Base-by-base conservation (phyloP, 1,284 basidiomycete species). In the Termitomyces sp. region DNA sequence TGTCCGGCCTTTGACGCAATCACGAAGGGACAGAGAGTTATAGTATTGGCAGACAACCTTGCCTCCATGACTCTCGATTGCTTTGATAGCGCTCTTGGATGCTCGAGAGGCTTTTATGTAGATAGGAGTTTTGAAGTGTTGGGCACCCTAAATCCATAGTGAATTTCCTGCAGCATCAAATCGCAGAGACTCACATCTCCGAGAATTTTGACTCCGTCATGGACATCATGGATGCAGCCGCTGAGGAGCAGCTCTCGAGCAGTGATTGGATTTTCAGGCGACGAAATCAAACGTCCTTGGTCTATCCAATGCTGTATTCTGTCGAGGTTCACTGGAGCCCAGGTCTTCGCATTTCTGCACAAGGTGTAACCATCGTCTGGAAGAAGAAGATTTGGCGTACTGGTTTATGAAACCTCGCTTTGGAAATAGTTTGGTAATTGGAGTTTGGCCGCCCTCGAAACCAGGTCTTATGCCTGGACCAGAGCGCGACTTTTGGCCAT, bases 381-480 rank as follows among this genome's bases (percentile, higher is more conserved):
- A 50, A 30, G 12, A 36, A 56, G 56, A 40, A 36, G 15, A 21
- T 6, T 41, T 12, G 39, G 79, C 91, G 67, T 65, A 95, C 94
- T 85, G 82, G 73, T 98, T 98, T 57, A 86, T 81, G 70, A 98
- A 99, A 44, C 96, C 96, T 46, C 86, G 82, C 77, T 99, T 99
- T 8, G 96, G 96, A 68, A 95, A 92, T 45, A 88, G 76, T 62
- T 94, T 87, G n/a, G 87, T 88, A 55, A 99, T 83, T 6, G 96
- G 92, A 21, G 94, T 98, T 71, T 98, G 96, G 61, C 96, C 96
- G 67, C 96, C 96, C 70, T 97, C 95, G 63, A 98, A 99, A 5
- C 88, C 86, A 30, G 84, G 78, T 61, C 81, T 84, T 26, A 93
- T 91, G n/a, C 94, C 92, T 63, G 92, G 88, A 5, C 96, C 95